Conservation (phyloP, 148 eudicot genomes). For the Rhododendron griersonianum region DNA sequence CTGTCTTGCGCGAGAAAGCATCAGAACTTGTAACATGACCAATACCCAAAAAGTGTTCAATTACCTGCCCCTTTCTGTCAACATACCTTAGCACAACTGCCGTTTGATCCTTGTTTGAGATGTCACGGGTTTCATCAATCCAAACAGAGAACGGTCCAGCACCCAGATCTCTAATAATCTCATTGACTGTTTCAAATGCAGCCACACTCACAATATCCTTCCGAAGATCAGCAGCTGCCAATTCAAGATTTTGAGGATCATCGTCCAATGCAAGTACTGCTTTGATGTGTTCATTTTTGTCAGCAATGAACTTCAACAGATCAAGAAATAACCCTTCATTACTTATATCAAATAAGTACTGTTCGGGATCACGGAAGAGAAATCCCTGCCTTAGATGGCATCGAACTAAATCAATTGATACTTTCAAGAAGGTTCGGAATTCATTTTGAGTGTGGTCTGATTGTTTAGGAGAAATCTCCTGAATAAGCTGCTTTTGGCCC, state of each 20-base stretch:
- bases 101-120: not conserved
- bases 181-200: not conserved
- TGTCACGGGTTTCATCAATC: constrained; percentile 1
- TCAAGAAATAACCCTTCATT: constrained; percentile 13
- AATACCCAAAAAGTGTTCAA: too few relatives aligned
- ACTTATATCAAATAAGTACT: not conserved
- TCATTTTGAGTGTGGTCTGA: not conserved
- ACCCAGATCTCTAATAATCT: not conserved
- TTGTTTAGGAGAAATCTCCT: not conserved
- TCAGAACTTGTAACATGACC: too few relatives aligned
- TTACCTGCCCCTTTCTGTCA: too few relatives aligned
- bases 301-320: not conserved
- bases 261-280: not conserved
- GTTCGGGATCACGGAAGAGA: not conserved
- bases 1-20: too few relatives aligned
- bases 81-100: not conserved
- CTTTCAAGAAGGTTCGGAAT: too few relatives aligned
- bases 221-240: not conserved
- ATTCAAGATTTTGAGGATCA: not conserved
- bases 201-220: constrained; percentile 2
- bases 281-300: not conserved
- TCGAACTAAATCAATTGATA: not conserved
- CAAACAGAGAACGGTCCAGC: not conserved
- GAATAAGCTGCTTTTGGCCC: not conserved
- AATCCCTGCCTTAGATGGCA: not conserved